phyloP scores from a whole-genome alignment of 345 rosid species.

The Acer yangbiense region DNA sequence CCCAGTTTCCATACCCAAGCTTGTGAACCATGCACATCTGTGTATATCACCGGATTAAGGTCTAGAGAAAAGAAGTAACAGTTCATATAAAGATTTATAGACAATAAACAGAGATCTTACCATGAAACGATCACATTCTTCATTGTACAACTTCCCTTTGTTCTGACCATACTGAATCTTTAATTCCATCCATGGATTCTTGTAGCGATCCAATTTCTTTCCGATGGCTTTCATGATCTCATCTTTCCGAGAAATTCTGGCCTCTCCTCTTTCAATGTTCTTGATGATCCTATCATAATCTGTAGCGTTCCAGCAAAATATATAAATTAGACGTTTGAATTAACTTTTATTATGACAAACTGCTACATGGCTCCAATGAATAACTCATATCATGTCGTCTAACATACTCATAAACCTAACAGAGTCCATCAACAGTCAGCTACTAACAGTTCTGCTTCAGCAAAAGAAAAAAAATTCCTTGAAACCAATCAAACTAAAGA shows the following conservation, averaged over 20 bases:
- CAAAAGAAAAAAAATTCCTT: no score
- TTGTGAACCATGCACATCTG: slow-evolving; percentile 99
- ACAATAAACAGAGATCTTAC: slow-evolving; percentile 30
- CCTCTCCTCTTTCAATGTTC: slow-evolving; percentile 97
- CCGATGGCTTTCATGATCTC: slow-evolving; percentile 99
- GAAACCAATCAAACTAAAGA: not conserved
- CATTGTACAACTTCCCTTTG: slow-evolving; percentile 94
- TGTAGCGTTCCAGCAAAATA: slow-evolving; percentile 22
- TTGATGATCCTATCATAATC: slow-evolving; percentile 96
- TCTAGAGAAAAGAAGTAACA: slow-evolving; percentile 1
- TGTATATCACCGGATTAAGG: not conserved
- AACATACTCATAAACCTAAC: not conserved
- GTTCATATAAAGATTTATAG: not conserved
- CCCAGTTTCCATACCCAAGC: slow-evolving; percentile 99
- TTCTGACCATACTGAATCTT: slow-evolving; percentile 98
- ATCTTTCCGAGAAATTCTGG: slow-evolving; percentile 91
- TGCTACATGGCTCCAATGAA: not conserved
- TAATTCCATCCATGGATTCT: slow-evolving; percentile 96
- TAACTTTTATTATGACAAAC: not conserved
- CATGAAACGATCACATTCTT: slow-evolving; percentile 97
- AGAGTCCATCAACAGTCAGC: no score
- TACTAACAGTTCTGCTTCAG: no score
- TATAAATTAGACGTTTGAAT: not conserved
- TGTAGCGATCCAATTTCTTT: slow-evolving; percentile 96
- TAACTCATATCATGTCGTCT: not conserved